Evolutionary conservation across 2,329 filamentous ascomycete species (phyloP).

Genomic region (Zasmidium cellare): DNA sequence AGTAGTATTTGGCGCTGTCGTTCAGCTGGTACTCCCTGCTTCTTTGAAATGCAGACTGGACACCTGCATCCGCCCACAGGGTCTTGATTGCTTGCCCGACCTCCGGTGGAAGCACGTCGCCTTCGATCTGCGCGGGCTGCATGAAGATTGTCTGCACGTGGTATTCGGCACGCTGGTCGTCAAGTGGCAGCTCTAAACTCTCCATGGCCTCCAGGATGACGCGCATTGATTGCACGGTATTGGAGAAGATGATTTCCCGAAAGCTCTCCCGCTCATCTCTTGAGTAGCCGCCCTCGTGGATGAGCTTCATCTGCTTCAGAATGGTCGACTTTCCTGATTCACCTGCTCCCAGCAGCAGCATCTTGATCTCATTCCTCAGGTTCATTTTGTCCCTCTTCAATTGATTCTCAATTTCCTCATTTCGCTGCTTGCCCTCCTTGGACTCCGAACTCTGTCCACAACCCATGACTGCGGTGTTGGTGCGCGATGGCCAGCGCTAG

Average conservation of each 20-base stretch:
- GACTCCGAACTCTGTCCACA: slow-evolving; percentile 99
- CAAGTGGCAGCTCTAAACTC: slow-evolving; percentile 74
- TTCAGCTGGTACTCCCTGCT: slow-evolving; percentile 96
- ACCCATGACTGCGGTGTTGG: slow-evolving; percentile 75
- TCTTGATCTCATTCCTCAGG: slow-evolving; percentile 99
- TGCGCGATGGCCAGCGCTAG: slow-evolving; percentile 14
- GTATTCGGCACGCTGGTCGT: slow-evolving; percentile 91
- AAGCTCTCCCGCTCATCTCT: slow-evolving; percentile 76
- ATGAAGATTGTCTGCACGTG: slow-evolving; percentile 99
- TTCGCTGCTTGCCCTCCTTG: slow-evolving; percentile 99
- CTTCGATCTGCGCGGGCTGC: slow-evolving; percentile 95
- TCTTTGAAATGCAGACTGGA: slow-evolving; percentile 92
- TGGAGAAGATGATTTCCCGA: slow-evolving; percentile 72
- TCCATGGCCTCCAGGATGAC: slow-evolving; percentile 71
- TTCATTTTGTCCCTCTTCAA: slow-evolving; percentile 98
- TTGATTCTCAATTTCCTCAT: slow-evolving; percentile 99
- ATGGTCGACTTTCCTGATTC: slow-evolving; percentile 96
- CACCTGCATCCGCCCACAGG: slow-evolving; percentile 88
- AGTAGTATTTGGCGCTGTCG: slow-evolving; percentile 97
- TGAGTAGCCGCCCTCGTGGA: slow-evolving; percentile 98
- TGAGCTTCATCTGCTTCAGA: slow-evolving; percentile 98
- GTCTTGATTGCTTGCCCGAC: slow-evolving; percentile 91
- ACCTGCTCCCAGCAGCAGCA: slow-evolving; percentile 97
- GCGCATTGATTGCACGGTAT: slow-evolving; percentile 70
- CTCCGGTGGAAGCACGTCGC: slow-evolving; percentile 89